Conservation (phyloP, 495 filamentous ascomycete genomes). For the Entonaema liquescens region DNA sequence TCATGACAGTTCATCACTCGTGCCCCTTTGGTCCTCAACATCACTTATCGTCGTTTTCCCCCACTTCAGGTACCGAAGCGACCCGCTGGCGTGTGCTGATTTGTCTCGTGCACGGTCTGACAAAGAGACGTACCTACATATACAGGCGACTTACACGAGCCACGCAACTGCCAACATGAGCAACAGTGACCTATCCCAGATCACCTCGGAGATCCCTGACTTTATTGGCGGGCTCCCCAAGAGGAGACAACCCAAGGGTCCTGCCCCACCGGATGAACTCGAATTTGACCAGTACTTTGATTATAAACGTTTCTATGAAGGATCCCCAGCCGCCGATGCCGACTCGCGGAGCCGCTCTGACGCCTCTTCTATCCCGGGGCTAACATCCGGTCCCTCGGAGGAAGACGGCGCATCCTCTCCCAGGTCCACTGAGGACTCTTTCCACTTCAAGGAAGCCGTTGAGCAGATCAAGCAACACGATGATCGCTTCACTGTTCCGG, state of each 20-base stretch:
- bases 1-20: slow-evolving; percentile 49
- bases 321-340: slow-evolving; percentile 42
- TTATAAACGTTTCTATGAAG: slow-evolving; percentile 44
- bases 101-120: slow-evolving; percentile 51
- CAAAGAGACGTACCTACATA: slow-evolving; percentile 49
- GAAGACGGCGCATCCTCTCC: slow-evolving; percentile 48
- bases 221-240: slow-evolving; percentile 46
- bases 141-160: slow-evolving; percentile 50
- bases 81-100: slow-evolving; percentile 50
- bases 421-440: slow-evolving; percentile 42
- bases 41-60: slow-evolving; percentile 50
- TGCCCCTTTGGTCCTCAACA: slow-evolving; percentile 46
- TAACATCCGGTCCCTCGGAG: slow-evolving; percentile 47
- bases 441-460: slow-evolving; percentile 46
- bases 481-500: slow-evolving; percentile 47
- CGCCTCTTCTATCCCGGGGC: slow-evolving; percentile 46
- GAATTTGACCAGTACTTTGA: slow-evolving; percentile 48
- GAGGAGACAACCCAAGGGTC: slow-evolving; percentile 8
- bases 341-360: slow-evolving; percentile 48
- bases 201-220: slow-evolving; percentile 46
- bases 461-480: slow-evolving; percentile 46
- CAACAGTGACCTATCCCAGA: slow-evolving; percentile 46
- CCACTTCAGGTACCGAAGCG: slow-evolving; percentile 50
- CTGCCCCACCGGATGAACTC: slow-evolving; percentile 45
- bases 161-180: slow-evolving; percentile 48